Evolutionary conservation across 495 filamentous ascomycete species (phyloP).

Genomic region (Annulohypoxylon nitens): DNA sequence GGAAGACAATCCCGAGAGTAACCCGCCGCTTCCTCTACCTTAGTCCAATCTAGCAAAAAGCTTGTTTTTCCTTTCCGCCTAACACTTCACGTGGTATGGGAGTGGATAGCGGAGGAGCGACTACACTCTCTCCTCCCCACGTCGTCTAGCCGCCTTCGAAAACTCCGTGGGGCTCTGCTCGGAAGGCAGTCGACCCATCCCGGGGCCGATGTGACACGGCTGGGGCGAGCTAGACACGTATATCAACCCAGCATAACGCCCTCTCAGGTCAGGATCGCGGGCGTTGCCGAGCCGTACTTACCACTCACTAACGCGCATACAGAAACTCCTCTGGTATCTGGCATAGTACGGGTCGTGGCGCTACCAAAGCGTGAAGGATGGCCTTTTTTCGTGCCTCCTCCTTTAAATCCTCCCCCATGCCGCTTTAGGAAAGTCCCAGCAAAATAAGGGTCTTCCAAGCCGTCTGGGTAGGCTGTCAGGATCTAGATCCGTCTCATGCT

Average conservation of each 20-base stretch:
- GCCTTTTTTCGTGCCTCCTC: background rate
- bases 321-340: background rate
- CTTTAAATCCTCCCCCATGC: background rate
- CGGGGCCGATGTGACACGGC: background rate
- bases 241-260: background rate
- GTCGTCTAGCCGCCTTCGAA: background rate
- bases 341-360: background rate
- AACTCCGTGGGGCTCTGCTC: background rate
- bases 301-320: background rate
- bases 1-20: background rate
- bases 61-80: background rate
- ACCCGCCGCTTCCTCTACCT: background rate
- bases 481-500: background rate
- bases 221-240: background rate
- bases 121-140: background rate
- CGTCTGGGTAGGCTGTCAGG: background rate
- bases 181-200: background rate
- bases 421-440: background rate
- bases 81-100: background rate
- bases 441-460: background rate
- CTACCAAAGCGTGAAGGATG: background rate
- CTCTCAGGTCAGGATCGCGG: background rate
- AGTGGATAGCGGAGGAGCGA: background rate
- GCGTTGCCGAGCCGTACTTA: background rate
- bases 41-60: background rate